Evolutionary conservation across 2,329 filamentous ascomycete genomes (phyloP).

Genomic region (Trichoderma cornu-damae): DNA sequence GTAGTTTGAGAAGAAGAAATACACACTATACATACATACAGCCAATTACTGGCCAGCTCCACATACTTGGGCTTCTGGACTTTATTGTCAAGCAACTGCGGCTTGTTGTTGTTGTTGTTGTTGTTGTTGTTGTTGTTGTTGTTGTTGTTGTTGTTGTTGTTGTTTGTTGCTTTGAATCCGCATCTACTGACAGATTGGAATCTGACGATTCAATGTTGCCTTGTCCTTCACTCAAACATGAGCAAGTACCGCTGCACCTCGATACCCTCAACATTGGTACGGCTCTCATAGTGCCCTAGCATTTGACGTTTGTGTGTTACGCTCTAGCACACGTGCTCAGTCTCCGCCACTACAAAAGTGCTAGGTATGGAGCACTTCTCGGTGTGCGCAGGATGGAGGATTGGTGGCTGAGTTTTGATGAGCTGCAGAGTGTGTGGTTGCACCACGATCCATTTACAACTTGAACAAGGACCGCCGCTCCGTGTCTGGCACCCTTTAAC

Average conservation of each 20-base stretch:
- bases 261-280: background rate
- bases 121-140: no score
- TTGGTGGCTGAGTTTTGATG: background rate
- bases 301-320: background rate
- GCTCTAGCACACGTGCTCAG: background rate
- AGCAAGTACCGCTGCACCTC: no score
- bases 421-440: background rate
- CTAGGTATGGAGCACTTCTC: background rate
- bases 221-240: no score
- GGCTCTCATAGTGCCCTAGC: background rate
- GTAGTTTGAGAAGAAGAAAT: background rate
- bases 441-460: background rate
- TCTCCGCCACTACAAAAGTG: background rate
- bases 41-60: background rate
- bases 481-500: no score
- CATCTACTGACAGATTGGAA: no score
- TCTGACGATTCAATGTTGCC: no score
- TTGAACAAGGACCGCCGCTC: background rate
- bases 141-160: no score
- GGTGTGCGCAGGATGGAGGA: background rate
- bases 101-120: no score
- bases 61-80: background rate
- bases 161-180: no score
- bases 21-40: background rate
- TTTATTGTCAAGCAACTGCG: background rate